Evolutionary conservation across 139 green algal species (phyloP).

Genomic region (Picochlorum costavermella): DNA sequence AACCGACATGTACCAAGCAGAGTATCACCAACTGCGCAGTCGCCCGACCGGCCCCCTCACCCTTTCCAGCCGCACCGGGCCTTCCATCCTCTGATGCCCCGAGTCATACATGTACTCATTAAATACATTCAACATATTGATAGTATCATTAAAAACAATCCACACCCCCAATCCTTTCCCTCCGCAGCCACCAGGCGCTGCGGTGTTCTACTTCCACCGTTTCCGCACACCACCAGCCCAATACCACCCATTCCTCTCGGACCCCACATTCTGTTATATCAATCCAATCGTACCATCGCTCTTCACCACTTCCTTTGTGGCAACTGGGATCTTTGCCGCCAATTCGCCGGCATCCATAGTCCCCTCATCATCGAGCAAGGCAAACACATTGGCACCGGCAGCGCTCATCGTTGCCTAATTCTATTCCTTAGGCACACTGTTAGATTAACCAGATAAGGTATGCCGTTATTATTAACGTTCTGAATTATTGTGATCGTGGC

Average conservation of each 20-base stretch:
- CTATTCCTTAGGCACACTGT: neutral
- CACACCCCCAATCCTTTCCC: too few relatives aligned
- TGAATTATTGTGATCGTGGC: too few relatives aligned
- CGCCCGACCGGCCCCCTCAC: too few relatives aligned
- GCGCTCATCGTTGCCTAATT: conserved; percentile 13
- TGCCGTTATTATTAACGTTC: too few relatives aligned
- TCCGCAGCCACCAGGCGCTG: neutral
- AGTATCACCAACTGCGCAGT: too few relatives aligned
- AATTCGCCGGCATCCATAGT: conserved; percentile 20
- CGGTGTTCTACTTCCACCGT: neutral
- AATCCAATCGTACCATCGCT: conserved; percentile 2
- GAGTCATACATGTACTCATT: too few relatives aligned
- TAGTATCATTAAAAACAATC: too few relatives aligned
- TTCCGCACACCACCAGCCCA: too few relatives aligned
- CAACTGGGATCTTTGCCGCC: conserved; percentile 11
- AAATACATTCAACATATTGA: too few relatives aligned
- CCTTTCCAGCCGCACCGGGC: too few relatives aligned
- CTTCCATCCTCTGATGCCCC: too few relatives aligned
- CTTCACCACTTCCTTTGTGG: conserved; percentile 15
- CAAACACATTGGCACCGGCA: conserved; percentile 22
- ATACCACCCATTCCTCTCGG: too few relatives aligned
- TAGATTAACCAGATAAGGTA: neutral
- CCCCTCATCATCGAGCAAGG: conserved; percentile 28
- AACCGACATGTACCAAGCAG: neutral
- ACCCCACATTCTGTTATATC: neutral